These are phyloP conservation scores for Pleurostoma richardsiae DNA, from an alignment of 2,329 filamentous ascomycete genomes.

Conservation along the genomic window DNA sequence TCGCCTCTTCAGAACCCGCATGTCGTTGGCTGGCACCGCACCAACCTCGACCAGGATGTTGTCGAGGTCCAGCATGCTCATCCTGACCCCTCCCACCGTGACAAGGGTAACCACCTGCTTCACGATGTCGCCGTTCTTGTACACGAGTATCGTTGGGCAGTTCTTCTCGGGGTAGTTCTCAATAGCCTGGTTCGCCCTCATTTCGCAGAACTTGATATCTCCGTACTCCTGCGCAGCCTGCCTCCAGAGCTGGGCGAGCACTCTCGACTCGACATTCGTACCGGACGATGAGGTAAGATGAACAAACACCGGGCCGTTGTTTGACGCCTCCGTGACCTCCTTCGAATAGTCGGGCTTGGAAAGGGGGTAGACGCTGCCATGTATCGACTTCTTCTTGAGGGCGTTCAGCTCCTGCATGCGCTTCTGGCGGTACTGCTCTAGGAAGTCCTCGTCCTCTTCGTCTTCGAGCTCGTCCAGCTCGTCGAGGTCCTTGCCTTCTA, in stretches of 20 bases:
- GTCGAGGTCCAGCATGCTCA: slow-evolving; percentile 71
- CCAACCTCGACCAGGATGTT: slow-evolving; percentile 76
- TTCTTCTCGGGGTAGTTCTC: slow-evolving; percentile 95
- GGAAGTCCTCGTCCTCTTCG: slow-evolving; percentile 87
- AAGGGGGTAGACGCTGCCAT: slow-evolving; percentile 88
- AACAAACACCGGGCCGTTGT: slow-evolving; percentile 65
- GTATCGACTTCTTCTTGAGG: slow-evolving; percentile 70
- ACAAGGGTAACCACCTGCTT: slow-evolving; percentile 87
- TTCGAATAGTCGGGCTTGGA: slow-evolving; percentile 90
- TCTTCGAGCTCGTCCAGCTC: slow-evolving; percentile 93
- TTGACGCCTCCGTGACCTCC: slow-evolving; percentile 88
- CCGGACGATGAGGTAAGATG: slow-evolving; percentile 75
- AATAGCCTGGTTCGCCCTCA: slow-evolving; percentile 85
- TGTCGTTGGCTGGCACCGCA: slow-evolving; percentile 72
- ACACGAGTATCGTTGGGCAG: slow-evolving; percentile 88
- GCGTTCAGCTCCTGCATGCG: slow-evolving; percentile 76
- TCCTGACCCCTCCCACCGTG: slow-evolving; percentile 69
- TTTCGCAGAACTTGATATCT: slow-evolving; percentile 97
- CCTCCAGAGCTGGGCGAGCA: slow-evolving; percentile 81
- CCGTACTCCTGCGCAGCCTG: slow-evolving; percentile 80
- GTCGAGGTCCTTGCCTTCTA: slow-evolving; percentile 92
- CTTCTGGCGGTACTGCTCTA: slow-evolving; percentile 83
- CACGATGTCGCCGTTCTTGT: slow-evolving; percentile 87
- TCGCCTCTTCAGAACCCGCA: slow-evolving; percentile 64
- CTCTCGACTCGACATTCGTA: slow-evolving; percentile 77